A percentile compares a stretch with the other conserved stretches of the same genome.
Evolutionary conservation across 768 basidiomycete genomes (phyloP).

Genomic region (Royoungia palumana): DNA sequence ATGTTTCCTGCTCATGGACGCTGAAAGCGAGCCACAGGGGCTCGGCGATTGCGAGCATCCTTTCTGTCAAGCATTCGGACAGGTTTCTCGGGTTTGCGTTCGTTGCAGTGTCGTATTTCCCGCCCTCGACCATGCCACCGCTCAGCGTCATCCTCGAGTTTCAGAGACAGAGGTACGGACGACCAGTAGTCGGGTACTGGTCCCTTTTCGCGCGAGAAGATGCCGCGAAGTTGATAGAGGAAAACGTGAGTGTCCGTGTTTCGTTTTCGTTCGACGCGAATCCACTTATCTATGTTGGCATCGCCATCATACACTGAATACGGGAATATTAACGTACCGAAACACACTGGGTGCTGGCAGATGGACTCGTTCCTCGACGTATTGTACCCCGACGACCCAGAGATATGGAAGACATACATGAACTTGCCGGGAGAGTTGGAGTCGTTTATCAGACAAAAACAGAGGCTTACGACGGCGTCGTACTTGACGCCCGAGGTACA

Average conservation of each 20-base stretch:
- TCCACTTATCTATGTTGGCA: too few relatives aligned
- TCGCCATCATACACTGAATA: too few relatives aligned
- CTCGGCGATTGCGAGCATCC: slow-evolving; percentile 28
- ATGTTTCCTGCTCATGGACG: too few relatives aligned
- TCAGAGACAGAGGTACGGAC: slow-evolving; percentile 29
- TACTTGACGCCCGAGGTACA: slow-evolving; percentile 36
- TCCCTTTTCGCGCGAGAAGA: slow-evolving; percentile 32
- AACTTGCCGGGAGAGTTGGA: slow-evolving; percentile 35
- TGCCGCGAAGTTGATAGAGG: slow-evolving; percentile 32
- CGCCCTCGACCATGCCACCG: slow-evolving; percentile 26
- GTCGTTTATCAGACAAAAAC: slow-evolving; percentile 24
- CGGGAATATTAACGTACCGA: too few relatives aligned
- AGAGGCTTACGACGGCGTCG: slow-evolving; percentile 19
- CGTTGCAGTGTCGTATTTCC: slow-evolving; percentile 33
- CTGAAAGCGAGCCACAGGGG: slow-evolving; percentile 31
- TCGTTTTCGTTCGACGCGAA: not conserved
- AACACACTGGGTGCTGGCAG: slow-evolving; percentile 21
- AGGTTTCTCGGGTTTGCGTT: slow-evolving; percentile 42
- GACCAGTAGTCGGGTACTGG: slow-evolving; percentile 44
- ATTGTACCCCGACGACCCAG: slow-evolving; percentile 33
- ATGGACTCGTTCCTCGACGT: slow-evolving; percentile 40
- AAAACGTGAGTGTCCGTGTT: slow-evolving; percentile 26
- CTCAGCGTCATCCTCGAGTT: slow-evolving; percentile 25
- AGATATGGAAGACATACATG: slow-evolving; percentile 34
- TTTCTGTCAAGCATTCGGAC: slow-evolving; percentile 37